Evolutionary conservation across 768 basidiomycete genomes (phyloP), one percentile per base, ranked within the genome.

Genomic region (Rhodotorula diobovata): DNA sequence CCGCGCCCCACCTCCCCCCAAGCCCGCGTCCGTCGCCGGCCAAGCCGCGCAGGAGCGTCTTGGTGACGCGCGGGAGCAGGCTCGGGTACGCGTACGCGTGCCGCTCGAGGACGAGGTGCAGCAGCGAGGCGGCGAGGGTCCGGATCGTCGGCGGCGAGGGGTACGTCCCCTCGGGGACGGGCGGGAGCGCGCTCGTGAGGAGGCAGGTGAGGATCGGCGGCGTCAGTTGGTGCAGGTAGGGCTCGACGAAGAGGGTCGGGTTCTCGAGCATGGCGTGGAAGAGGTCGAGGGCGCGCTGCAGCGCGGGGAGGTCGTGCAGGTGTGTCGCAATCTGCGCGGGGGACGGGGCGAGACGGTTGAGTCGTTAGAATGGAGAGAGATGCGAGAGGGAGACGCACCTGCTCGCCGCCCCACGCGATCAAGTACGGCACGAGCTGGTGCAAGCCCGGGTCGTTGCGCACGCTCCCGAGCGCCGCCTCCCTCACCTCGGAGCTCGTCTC

Each of bases 151-250:
- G 65, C 4, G 69, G 72, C 10, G 71, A 67, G 18, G 59, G 68
- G 66, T 66, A 65, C 51, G 66, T 55, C 45, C 69, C 59, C n/a
- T 45, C 54, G n/a, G 76, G 56, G 66, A 90, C 85, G 48, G 85
- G 84, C 0, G 91, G 91, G 8, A 98, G 86, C 28, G 89, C 85
- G 2, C 91, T 89, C 72, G 95, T 91, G 15, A 99, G 84, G 58
- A 99, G 86, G 67, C 89, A 89, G 11, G 95, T 96, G 43, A 99
- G 86, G 63, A 97, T 86, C 0, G 94, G 89, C 4, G 94, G 94
- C 1, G 98, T 86, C 25, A 98, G 85, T 88, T 98, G 95, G 78
- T 98, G 96, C 77, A 96, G 93, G 79, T 96, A 98, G 55, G 95
- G 96, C 80, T 99, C 96, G 34, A 97, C 87, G 79, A 97, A 97